phyloP scores from a whole-genome alignment of 116 monocot species.

The Dioscorea cayenensis region DNA sequence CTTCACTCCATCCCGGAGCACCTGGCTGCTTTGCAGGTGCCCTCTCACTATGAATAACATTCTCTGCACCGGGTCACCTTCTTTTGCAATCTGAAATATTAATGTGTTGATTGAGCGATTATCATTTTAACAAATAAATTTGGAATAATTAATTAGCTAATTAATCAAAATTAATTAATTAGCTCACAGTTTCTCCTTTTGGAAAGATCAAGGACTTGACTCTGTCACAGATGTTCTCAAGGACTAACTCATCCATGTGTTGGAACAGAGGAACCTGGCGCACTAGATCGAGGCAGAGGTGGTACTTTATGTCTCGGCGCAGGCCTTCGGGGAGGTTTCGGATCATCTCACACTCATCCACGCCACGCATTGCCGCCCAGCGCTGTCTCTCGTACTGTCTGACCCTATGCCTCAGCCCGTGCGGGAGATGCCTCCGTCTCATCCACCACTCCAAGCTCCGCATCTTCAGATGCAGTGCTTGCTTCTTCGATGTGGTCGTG shows the following conservation, averaged over 20 bases:
- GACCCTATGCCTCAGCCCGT: conserved; percentile 53
- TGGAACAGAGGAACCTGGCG: conserved; percentile 73
- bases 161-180: not conserved
- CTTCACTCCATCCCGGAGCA: conserved; percentile 49
- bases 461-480: conserved; percentile 66
- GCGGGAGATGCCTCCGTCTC: conserved; percentile 52
- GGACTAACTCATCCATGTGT: conserved; percentile 67
- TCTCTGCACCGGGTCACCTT: conserved; percentile 72
- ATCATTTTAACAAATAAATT: too few species aligned
- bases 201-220: conserved; percentile 67
- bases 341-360: conserved; percentile 63
- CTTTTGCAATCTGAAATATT: conserved; percentile 35
- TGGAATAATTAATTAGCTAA: too few species aligned
- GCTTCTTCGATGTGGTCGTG: conserved; percentile 79
- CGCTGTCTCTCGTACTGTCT: conserved; percentile 75
- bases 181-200: conserved; percentile 54
- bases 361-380: conserved; percentile 82
- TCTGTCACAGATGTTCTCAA: conserved; percentile 62
- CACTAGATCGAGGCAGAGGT: conserved; percentile 87
- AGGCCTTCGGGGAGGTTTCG: conserved; percentile 68
- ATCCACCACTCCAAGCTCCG: conserved; percentile 82
- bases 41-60: conserved; percentile 85
- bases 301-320: conserved; percentile 78
- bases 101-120: too few species aligned
- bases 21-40: conserved; percentile 75